Percentiles rank a stretch among this genome's conserved stretches.
These are phyloP conservation scores for Xanthoconium separans DNA, from an alignment of 1,284 basidiomycete genomes.

Conservation along the genomic window DNA sequence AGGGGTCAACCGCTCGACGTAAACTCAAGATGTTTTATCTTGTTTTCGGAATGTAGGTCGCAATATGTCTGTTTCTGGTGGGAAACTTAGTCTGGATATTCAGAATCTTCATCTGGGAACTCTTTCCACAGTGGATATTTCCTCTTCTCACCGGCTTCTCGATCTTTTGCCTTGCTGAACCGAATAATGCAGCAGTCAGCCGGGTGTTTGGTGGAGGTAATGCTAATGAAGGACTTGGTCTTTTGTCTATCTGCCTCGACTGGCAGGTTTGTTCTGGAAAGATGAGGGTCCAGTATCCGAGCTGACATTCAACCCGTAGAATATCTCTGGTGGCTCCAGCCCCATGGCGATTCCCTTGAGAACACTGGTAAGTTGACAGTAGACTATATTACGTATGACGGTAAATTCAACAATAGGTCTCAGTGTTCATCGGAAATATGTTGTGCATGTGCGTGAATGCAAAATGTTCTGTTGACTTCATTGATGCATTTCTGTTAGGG, in stretches of 20 bases:
- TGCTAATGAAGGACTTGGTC: slow-evolving; percentile 58
- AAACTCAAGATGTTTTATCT: slow-evolving; percentile 51
- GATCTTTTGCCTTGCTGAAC: slow-evolving; percentile 60
- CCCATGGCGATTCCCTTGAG: slow-evolving; percentile 44
- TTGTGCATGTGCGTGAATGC: slow-evolving; percentile 41
- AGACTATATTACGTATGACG: background rate
- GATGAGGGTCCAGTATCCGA: background rate
- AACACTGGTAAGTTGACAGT: slow-evolving; percentile 32
- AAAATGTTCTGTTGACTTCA: background rate
- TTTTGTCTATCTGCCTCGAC: slow-evolving; percentile 21
- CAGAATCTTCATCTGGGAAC: slow-evolving; percentile 52
- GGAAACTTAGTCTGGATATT: background rate
- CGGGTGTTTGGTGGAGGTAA: slow-evolving; percentile 60
- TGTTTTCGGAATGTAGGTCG: slow-evolving; percentile 40
- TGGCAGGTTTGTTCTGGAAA: background rate
- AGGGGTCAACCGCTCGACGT: slow-evolving; percentile 43
- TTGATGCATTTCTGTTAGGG: slow-evolving; percentile 1
- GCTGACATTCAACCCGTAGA: slow-evolving; percentile 31
- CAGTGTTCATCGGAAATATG: slow-evolving; percentile 42
- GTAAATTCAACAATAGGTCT: slow-evolving; percentile 29
- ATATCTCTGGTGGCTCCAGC: slow-evolving; percentile 37
- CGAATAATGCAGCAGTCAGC: slow-evolving; percentile 45
- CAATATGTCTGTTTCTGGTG: background rate
- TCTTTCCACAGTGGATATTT: slow-evolving; percentile 53
- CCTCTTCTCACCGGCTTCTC: slow-evolving; percentile 49